A percentile compares a stretch with the other conserved stretches of the same genome.
Conservation (phyloP, 352 stramenopile species). For the Lagenidium giganteum region DNA sequence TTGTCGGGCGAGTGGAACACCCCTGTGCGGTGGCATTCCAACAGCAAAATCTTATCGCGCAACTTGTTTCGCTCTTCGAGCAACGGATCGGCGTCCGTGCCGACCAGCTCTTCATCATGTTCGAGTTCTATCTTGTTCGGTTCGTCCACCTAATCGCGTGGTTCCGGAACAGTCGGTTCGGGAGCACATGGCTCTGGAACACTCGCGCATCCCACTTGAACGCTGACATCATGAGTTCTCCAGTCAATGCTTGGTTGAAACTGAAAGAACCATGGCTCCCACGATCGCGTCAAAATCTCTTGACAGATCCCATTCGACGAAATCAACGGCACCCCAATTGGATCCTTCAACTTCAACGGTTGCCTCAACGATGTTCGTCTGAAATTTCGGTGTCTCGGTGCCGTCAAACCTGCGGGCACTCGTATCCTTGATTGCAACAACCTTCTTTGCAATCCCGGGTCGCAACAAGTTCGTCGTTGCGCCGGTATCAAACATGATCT, state of each 20-base stretch:
- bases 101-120: too few species aligned
- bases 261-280: slow-evolving; percentile 11
- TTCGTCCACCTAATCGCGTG: too few species aligned
- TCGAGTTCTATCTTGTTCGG: too few species aligned
- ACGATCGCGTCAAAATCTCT: slow-evolving; percentile 10
- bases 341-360: background rate
- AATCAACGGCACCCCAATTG: background rate
- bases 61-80: too few species aligned
- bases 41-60: too few species aligned
- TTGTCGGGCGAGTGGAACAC: too few species aligned
- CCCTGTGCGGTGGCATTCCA: too few species aligned
- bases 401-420: slow-evolving; percentile 4
- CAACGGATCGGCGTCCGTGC: too few species aligned
- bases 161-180: too few species aligned
- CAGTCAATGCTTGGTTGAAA: slow-evolving; percentile 14
- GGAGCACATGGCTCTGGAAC: too few species aligned
- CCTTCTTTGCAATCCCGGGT: background rate
- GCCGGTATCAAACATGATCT: slow-evolving; percentile 6
- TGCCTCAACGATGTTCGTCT: background rate
- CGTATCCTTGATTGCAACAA: background rate
- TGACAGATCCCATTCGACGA: slow-evolving; percentile 6
- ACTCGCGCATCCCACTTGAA: too few species aligned
- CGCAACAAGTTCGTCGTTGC: slow-evolving; percentile 9
- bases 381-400: background rate
- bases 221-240: slow-evolving; percentile 7